Evolutionary conservation across 768 basidiomycete genomes (phyloP).

Genomic region (Sarcomyxa edulis): DNA sequence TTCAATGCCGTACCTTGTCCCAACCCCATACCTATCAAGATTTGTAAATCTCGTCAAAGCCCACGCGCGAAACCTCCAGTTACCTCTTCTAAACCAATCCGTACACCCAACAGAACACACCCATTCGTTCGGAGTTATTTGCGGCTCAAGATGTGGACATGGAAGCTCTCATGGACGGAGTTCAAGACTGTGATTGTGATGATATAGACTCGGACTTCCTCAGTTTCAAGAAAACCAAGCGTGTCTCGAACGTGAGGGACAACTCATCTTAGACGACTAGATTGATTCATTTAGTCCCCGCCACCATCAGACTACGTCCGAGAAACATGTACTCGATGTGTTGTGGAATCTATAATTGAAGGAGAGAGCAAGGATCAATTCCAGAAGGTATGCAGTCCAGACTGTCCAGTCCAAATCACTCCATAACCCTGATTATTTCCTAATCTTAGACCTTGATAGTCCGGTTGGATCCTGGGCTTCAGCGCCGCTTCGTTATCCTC

Average conservation of each 20-base stretch:
- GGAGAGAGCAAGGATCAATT: constrained; percentile 20
- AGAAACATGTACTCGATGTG: constrained; percentile 48
- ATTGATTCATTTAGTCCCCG: too few species aligned
- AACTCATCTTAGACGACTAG: background rate
- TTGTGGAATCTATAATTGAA: constrained; percentile 42
- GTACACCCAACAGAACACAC: too few species aligned
- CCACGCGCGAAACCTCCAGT: too few species aligned
- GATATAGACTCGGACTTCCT: constrained; percentile 47
- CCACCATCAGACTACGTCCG: constrained; percentile 19
- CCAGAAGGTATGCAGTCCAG: constrained; percentile 37
- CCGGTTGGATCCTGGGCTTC: constrained; percentile 31
- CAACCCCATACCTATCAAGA: constrained; percentile 23
- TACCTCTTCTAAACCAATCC: too few species aligned
- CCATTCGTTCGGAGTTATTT: constrained; percentile 10
- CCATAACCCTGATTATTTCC: too few species aligned
- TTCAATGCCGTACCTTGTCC: constrained; percentile 38
- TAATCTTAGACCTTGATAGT: constrained; percentile 47
- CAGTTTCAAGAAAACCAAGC: constrained; percentile 39
- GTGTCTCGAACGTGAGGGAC: too few species aligned
- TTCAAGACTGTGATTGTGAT: constrained; percentile 67
- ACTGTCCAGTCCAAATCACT: background rate
- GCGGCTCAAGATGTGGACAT: constrained; percentile 37
- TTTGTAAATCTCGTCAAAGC: background rate
- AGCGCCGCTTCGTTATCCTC: constrained; percentile 48
- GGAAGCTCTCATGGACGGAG: constrained; percentile 50